phyloP scores from a whole-genome alignment of 257 asterid genomes.

The Echium plantagineum region DNA sequence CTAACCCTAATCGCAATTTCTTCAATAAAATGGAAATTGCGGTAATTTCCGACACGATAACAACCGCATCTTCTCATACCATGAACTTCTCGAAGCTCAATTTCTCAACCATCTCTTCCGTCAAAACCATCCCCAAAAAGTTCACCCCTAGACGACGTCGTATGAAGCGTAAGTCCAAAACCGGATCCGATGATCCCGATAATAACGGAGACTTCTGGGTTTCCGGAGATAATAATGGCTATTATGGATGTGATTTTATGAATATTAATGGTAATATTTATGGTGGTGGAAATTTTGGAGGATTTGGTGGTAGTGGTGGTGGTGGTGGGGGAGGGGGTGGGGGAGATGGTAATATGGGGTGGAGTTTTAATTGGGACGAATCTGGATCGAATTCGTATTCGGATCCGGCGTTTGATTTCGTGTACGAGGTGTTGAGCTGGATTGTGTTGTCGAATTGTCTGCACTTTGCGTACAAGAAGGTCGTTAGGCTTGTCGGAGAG shows the following conservation, averaged over 20 bases:
- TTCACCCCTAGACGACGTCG: slow-evolving; percentile 40
- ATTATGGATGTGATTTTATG: no score
- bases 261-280: no score
- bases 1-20: slow-evolving; percentile 18
- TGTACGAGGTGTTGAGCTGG: slow-evolving; percentile 71
- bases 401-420: slow-evolving; percentile 93
- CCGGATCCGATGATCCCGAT: slow-evolving; percentile 20
- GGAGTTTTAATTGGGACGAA: slow-evolving; percentile 75
- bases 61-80: slow-evolving; percentile 42
- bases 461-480: slow-evolving; percentile 66
- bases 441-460: slow-evolving; percentile 75
- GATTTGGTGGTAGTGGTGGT: slow-evolving; percentile 26
- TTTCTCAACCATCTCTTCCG: slow-evolving; percentile 17
- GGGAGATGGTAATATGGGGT: slow-evolving; percentile 39
- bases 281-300: slow-evolving; percentile 4
- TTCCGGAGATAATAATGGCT: no score
- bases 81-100: slow-evolving; percentile 30
- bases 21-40: slow-evolving; percentile 43
- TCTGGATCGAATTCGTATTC: slow-evolving; percentile 31
- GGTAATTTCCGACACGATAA: slow-evolving; percentile 43
- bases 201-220: no score
- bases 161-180: slow-evolving; percentile 28
- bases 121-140: slow-evolving; percentile 39
- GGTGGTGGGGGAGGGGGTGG: slow-evolving; percentile 35
- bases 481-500: slow-evolving; percentile 41